Evolutionary conservation across 108 stramenopile genomes (phyloP), one percentile per base, ranked within the genome.

Genomic region (Pseudonitzschia multistriata): DNA sequence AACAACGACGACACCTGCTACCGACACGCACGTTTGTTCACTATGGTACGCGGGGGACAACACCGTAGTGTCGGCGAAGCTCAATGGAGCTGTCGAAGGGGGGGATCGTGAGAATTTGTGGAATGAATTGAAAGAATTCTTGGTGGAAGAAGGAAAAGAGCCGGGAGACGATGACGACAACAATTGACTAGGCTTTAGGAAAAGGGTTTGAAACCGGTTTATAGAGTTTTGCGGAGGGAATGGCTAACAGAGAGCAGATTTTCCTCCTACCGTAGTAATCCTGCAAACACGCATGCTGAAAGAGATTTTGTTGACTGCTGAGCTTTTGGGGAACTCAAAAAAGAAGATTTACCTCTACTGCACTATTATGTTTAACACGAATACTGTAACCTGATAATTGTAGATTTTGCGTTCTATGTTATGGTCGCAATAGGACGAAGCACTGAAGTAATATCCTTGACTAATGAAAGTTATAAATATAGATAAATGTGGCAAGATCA

Each of bases 111-210:
- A 88, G 34, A 64, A 72, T 34, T 54, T 93, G 37, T 86, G 87
- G 85, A 72, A 79, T 47, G 85, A 87, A 50, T 60, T 93, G 50
- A 88, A 87, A 30, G 56, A 85, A 57, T 93, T 93, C 57, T 80
- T 93, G 36, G 82, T 93, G 62, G 81, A 79, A 50, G 88, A 88
- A 62, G 91, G 88, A 50, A 86, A 88, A 71, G 88, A 92, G 57
- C 70, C 79, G 15, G 88, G 83, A 8, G 88, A 92, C 72, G 86
- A 87, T 10, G 78, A 64, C 48, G 56, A 79, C 37, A 70, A 70
- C 50, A 24, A 52, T 13, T 42, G 10, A 42, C 40, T 42, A 13
- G 13, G 7, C 13, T 13, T 42, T 13, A 42, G 13, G 40, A 10
- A 42, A 42, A 10, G 13, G 7, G 13, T 42, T 10, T 42, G 13